These are phyloP conservation scores for Neurospora tetraspora DNA, from an alignment of 495 filamentous ascomycete genomes.

Conservation along the genomic window DNA sequence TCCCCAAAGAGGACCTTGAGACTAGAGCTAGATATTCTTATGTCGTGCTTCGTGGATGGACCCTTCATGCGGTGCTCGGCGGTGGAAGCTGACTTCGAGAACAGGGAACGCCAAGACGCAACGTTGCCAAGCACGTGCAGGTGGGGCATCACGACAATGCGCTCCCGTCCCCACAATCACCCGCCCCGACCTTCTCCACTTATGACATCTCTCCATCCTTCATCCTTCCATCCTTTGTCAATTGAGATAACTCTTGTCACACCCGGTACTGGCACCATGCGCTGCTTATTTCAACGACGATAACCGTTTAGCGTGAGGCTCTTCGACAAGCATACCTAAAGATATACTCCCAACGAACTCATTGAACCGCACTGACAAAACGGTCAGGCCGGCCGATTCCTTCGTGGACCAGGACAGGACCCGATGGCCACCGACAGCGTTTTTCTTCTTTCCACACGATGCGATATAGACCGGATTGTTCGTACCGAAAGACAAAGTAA, in stretches of 20 bases:
- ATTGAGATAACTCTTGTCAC: not conserved
- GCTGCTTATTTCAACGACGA: not conserved
- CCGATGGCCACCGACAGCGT: not conserved
- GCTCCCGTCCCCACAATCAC: not conserved
- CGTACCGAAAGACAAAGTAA: not conserved
- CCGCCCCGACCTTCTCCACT: not conserved
- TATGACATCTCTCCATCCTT: not conserved
- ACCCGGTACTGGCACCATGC: not conserved
- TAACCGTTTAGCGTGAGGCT: not conserved
- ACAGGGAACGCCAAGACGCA: not conserved
- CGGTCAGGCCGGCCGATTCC: not conserved
- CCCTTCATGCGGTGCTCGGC: not conserved
- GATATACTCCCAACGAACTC: not conserved
- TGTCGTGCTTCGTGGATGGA: not conserved
- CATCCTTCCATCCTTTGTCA: not conserved
- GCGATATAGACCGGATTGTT: not conserved
- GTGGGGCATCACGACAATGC: not conserved
- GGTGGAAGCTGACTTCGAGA: not conserved
- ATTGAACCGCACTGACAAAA: not conserved
- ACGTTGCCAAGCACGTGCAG: constrained; percentile 2
- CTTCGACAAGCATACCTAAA: not conserved
- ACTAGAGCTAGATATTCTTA: too few species aligned
- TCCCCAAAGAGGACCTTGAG: not conserved
- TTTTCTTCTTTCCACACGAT: not conserved
- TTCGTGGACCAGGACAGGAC: not conserved